A percentile compares a stretch with the other conserved stretches of the same genome.
Evolutionary conservation across 2,329 filamentous ascomycete species (phyloP).

Genomic region (Botrytis aclada): DNA sequence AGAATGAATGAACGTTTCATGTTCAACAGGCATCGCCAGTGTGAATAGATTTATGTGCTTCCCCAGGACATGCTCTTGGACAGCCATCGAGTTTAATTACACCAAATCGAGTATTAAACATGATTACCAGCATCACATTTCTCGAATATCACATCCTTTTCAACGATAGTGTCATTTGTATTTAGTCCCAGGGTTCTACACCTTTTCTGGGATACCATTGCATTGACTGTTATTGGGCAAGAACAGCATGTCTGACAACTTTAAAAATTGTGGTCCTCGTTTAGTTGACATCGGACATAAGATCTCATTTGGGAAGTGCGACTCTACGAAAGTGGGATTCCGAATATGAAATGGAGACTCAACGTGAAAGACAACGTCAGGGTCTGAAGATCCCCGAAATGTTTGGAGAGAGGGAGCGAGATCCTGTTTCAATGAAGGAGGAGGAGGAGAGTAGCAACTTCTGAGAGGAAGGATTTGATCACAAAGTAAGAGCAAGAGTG

Average conservation of each 20-base stretch:
- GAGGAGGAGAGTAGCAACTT: background rate
- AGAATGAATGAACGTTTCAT: constrained; percentile 2
- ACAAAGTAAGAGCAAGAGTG: background rate
- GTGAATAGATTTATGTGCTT: background rate
- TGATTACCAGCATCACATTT: background rate
- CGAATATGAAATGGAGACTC: constrained; percentile 6
- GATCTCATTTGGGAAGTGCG: constrained; percentile 12
- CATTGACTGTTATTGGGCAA: constrained; percentile 2
- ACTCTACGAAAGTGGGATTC: constrained; percentile 9
- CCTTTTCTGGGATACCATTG: background rate
- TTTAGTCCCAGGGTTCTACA: background rate
- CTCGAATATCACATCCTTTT: background rate
- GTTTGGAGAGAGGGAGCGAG: background rate
- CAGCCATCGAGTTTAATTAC: background rate
- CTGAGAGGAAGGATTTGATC: background rate
- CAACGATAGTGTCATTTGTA: background rate
- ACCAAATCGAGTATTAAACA: background rate
- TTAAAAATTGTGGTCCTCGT: constrained; percentile 1
- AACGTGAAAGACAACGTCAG: constrained; percentile 5
- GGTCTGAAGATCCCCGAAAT: constrained; percentile 4
- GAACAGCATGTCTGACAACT: constrained; percentile 1
- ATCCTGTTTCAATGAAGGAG: background rate
- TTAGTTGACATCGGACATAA: constrained; percentile 14
- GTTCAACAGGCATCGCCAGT: background rate
- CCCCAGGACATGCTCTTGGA: background rate